These are phyloP conservation scores for Triangularia setosa DNA, from an alignment of 2,329 filamentous ascomycete species.

Conservation along the genomic window DNA sequence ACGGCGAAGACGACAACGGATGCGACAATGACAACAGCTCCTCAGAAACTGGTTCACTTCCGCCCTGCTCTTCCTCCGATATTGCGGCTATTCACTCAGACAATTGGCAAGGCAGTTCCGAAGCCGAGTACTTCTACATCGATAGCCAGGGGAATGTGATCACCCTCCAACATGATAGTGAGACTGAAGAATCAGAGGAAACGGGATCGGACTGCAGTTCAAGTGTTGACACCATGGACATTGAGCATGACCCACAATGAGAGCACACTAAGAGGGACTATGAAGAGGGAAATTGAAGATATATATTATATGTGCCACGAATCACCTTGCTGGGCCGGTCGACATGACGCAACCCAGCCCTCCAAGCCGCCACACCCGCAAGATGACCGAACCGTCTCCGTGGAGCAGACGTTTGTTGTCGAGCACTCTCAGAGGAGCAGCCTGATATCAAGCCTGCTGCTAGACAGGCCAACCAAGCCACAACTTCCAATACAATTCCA, in stretches of 20 bases:
- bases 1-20: not conserved
- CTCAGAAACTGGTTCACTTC: not conserved
- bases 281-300: not conserved
- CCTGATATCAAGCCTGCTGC: too few species aligned
- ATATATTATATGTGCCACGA: slow-evolving; percentile 23
- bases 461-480: too few species aligned
- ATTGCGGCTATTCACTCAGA: not conserved
- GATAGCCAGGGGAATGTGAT: slow-evolving; percentile 22
- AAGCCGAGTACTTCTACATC: slow-evolving; percentile 25
- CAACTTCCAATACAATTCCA: too few species aligned
- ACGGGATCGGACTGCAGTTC: slow-evolving; percentile 1
- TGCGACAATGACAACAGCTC: not conserved
- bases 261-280: not conserved
- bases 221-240: not conserved
- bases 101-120: slow-evolving; percentile 9
- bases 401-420: too few species aligned
- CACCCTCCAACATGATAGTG: slow-evolving; percentile 8
- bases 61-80: not conserved
- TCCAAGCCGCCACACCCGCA: not conserved
- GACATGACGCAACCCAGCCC: not conserved
- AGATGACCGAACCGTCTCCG: not conserved
- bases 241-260: not conserved
- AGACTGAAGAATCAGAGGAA: not conserved
- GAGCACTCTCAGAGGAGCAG: too few species aligned
- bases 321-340: slow-evolving; percentile 7